A percentile compares a stretch with the other conserved stretches of the same genome.
These are phyloP conservation scores for Chlorella sp. DNA, from an alignment of 139 green algal genomes.

Conservation along the genomic window DNA sequence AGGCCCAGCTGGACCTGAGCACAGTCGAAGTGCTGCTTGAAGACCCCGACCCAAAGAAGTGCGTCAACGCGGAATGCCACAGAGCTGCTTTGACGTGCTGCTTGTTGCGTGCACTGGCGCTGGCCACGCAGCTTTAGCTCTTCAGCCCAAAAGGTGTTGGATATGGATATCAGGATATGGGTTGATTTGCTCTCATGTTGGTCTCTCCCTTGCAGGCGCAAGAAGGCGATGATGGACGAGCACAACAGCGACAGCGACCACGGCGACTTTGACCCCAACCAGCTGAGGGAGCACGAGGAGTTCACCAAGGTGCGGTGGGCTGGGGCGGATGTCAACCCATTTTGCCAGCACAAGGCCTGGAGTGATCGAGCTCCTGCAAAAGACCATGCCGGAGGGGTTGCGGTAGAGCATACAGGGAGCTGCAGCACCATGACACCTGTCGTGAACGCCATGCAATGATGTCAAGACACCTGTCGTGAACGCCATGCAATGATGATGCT, in stretches of 20 bases:
- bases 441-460: too few relatives aligned
- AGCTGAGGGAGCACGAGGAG: constrained; percentile 94
- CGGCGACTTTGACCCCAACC: constrained; percentile 84
- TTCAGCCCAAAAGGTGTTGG: too few relatives aligned
- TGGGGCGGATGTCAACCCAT: neutral
- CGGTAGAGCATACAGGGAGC: too few relatives aligned
- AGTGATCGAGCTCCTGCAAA: too few relatives aligned
- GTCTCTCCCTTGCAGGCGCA: neutral
- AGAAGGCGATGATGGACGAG: constrained; percentile 25
- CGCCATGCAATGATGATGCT: too few relatives aligned
- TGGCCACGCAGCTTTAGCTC: too few relatives aligned
- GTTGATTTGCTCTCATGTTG: too few relatives aligned
- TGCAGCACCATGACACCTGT: too few relatives aligned
- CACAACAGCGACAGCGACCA: constrained; percentile 57
- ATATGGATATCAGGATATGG: too few relatives aligned
- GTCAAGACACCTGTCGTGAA: too few relatives aligned
- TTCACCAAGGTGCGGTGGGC: constrained; percentile 83
- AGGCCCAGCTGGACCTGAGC: constrained; percentile 75
- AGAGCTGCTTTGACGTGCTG: neutral
- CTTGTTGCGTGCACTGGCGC: too few relatives aligned
- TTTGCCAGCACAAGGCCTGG: neutral
- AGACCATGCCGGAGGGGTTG: too few relatives aligned
- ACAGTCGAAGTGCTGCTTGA: constrained; percentile 50
- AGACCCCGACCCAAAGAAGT: constrained; percentile 10
- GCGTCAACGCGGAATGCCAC: neutral